phyloP scores from a whole-genome alignment of 345 rosid species.

The Arabis alpina region DNA sequence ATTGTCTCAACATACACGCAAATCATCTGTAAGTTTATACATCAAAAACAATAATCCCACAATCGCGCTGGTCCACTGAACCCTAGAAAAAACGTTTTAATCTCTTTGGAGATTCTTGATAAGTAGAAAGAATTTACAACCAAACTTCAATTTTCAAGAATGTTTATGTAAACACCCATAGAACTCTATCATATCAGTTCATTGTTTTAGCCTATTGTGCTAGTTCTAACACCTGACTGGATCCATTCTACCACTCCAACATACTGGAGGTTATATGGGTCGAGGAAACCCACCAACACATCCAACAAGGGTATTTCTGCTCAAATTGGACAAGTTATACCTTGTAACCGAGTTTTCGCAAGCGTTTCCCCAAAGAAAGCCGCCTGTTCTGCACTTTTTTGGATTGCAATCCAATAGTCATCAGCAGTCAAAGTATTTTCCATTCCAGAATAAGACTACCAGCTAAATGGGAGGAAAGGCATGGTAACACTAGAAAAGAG shows the following conservation, averaged over 20 bases:
- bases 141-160: conserved; percentile 21
- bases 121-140: conserved; percentile 12
- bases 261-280: conserved; percentile 36
- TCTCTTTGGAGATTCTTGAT: conserved; percentile 5
- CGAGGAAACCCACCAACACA: conserved; percentile 38
- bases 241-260: conserved; percentile 20
- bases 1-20: neutral
- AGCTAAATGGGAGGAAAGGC: conserved; percentile 19
- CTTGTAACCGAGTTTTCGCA: conserved; percentile 46
- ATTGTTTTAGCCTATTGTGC: conserved; percentile 4
- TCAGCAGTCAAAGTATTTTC: conserved; percentile 33
- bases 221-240: conserved; percentile 24
- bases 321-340: conserved; percentile 43
- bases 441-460: neutral
- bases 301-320: conserved; percentile 22
- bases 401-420: conserved; percentile 33
- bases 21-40: conserved; percentile 6
- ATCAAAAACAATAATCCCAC: neutral
- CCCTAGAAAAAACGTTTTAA: neutral
- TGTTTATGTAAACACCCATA: conserved; percentile 3
- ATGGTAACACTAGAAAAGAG: conserved; percentile 26
- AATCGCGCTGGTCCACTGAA: conserved; percentile 17
- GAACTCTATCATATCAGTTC: conserved; percentile 26
- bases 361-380: conserved; percentile 48
- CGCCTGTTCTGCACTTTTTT: conserved; percentile 39